These are phyloP conservation scores for Rhizophora apiculata DNA, from an alignment of 345 rosid genomes.

Conservation along the genomic window DNA sequence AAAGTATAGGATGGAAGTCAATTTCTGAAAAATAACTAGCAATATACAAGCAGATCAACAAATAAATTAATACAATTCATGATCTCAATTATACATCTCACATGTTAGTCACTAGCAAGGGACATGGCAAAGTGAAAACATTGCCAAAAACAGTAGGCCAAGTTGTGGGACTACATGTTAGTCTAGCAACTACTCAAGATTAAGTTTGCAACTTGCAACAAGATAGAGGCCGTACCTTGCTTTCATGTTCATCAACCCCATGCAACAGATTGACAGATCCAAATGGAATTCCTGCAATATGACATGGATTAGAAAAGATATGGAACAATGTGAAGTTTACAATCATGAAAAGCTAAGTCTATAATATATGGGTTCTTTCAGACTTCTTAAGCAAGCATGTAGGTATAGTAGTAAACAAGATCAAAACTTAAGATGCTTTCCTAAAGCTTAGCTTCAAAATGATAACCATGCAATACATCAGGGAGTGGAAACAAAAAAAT, in stretches of 20 bases:
- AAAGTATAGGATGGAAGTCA: not conserved
- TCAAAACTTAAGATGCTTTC: not conserved
- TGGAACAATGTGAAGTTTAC: slow-evolving; percentile 3
- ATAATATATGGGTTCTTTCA: not conserved
- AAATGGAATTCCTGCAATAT: slow-evolving; percentile 79
- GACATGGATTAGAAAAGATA: slow-evolving; percentile 18
- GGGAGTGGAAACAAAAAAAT: not conserved
- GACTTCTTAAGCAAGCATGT: no score
- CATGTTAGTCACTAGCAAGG: not conserved
- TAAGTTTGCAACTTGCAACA: not conserved
- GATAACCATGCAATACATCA: no score
- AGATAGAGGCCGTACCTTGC: slow-evolving; percentile 58
- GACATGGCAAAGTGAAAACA: not conserved
- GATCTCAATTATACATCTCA: not conserved
- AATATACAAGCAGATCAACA: not conserved
- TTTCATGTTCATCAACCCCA: slow-evolving; percentile 97
- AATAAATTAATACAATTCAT: not conserved
- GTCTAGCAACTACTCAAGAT: not conserved
- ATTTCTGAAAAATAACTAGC: not conserved
- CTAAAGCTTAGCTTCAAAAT: not conserved
- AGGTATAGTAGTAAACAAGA: not conserved
- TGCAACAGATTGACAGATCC: slow-evolving; percentile 89
- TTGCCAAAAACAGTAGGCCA: not conserved
- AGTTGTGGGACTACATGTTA: no score
- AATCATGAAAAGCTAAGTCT: not conserved